Conservation (phyloP, 139 green algal genomes). For the Auxenochlorella pyrenoidosa region DNA sequence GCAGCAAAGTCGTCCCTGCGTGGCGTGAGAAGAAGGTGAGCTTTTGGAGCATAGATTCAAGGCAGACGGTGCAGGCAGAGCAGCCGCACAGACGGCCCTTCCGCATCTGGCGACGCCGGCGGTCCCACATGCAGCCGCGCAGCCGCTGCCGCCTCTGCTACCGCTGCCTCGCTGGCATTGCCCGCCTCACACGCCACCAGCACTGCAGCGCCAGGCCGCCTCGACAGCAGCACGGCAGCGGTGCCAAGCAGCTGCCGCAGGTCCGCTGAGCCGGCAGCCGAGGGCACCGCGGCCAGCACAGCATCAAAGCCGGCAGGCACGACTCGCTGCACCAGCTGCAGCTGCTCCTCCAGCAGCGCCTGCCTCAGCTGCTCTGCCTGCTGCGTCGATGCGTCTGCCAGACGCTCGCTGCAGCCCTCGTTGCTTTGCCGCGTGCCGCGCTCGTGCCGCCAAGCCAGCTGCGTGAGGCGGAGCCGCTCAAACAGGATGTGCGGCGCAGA, state of each 20-base stretch:
- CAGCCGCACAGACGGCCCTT: background rate
- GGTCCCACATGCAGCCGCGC: background rate
- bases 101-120: background rate
- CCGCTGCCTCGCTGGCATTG: background rate
- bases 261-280: background rate
- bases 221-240: conserved; percentile 9
- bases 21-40: too few relatives aligned
- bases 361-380: background rate
- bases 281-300: conserved; percentile 25
- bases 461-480: conserved; percentile 30
- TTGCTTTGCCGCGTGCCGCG: background rate
- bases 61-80: background rate
- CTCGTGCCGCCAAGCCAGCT: background rate
- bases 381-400: background rate
- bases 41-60: too few relatives aligned
- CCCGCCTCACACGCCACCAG: background rate
- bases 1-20: too few relatives aligned
- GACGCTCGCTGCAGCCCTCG: background rate
- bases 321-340: background rate
- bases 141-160: background rate
- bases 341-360: background rate
- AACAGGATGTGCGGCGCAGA: conserved; percentile 36
- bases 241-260: conserved; percentile 22
- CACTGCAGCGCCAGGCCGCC: background rate
- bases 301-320: conserved; percentile 36